Base-by-base conservation (phyloP, 1,284 basidiomycete genomes). In the Hymenochaete sp. region DNA sequence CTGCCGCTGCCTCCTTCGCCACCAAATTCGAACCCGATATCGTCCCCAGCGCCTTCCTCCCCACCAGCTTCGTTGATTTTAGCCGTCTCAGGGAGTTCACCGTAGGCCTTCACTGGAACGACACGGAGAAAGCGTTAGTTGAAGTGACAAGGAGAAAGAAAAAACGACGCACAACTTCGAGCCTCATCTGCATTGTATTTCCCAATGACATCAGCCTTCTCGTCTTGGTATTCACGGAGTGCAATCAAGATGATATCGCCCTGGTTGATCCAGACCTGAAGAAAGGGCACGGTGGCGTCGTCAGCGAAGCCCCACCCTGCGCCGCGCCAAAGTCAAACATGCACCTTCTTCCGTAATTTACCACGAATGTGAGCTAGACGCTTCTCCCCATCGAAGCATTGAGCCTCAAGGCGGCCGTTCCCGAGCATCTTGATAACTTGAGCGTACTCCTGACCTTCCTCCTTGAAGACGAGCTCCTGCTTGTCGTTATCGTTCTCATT, bases 401-500 rank as follows among this genome's bases (percentile, higher is more conserved):
- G 82, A 4, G 95, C 95, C 69, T 98, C 95, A 51, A 99, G 68
- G 39, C 95, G 82, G 33, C 96, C 96, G 63, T 99, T 99, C 45
- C 96, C 96, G 44, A 99, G 77, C 96, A 99, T 99, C 72, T 97
- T 98, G 45, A 74, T 82, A 35, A 98, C 96, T 65, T 98, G 96
- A 16, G 93, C 96, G 65, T 99, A 99, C 66, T 98, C 93, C 69
- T 99, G 96, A 11, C 95, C 95, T 60, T 98, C 96, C 66, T 98
- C 95, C 61, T 92, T 89, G 77, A 98, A 98, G 41, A 98, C 92
- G 40, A 98, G 79, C 67, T 99, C 96, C 59, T 96, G 87, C 76
- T 98, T 98, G 71, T 97, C 92, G 55, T 88, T 87, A 53, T 97
- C 92, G 68, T 93, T 95, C 70, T 98, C 95, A 71, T 98, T 98